phyloP scores from a whole-genome alignment of 1,284 basidiomycete species.

The Sporisorium exsertum region DNA sequence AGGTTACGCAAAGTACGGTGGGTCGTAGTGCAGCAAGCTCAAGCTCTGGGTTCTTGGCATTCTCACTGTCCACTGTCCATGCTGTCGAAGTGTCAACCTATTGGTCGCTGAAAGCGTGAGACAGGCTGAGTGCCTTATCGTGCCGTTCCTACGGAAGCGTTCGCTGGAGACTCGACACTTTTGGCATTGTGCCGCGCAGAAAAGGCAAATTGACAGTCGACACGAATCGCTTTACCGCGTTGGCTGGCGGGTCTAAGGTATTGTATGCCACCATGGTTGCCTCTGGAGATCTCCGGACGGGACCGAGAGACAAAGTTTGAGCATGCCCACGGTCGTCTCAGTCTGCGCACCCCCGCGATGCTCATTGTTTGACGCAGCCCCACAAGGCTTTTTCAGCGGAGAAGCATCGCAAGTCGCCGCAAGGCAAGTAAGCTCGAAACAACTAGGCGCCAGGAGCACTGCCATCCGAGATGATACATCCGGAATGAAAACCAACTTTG shows the following conservation, averaged over 20 bases:
- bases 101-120: too few relatives aligned
- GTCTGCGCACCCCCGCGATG: neutral
- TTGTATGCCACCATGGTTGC: too few relatives aligned
- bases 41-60: neutral
- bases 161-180: neutral
- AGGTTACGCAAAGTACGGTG: neutral
- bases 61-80: neutral
- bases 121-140: too few relatives aligned
- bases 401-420: constrained; percentile 13
- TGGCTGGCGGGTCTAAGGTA: too few relatives aligned
- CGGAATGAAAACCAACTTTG: constrained; percentile 19
- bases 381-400: neutral
- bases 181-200: neutral
- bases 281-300: constrained; percentile 2
- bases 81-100: too few relatives aligned
- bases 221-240: neutral
- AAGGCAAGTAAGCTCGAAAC: neutral
- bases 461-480: constrained; percentile 22
- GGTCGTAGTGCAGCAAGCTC: constrained; percentile 1
- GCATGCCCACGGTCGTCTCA: constrained; percentile 2
- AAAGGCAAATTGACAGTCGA: neutral
- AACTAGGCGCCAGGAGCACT: constrained; percentile 8
- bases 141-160: neutral
- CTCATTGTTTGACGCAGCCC: constrained; percentile 22
- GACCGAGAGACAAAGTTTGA: constrained; percentile 9